phyloP scores from a whole-genome alignment of 129 eudicot genomes.

The Flaveria robusta region DNA sequence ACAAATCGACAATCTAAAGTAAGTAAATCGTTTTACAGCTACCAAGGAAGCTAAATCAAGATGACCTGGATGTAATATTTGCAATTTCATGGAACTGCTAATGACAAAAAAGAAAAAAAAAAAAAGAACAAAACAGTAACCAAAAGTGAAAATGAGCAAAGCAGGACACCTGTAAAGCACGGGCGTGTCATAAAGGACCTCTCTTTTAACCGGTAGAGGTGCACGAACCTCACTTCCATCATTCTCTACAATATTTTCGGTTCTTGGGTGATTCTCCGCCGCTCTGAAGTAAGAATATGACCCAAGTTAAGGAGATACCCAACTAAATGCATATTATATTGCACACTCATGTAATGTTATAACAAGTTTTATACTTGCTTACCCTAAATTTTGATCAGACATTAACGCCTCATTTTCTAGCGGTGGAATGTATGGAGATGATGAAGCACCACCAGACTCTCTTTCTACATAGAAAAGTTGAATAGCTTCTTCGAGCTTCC shows the following conservation, averaged over 20 bases:
- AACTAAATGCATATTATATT: neutral
- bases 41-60: neutral
- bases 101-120: neutral
- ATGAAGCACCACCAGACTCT: constrained; percentile 50
- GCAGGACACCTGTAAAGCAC: constrained; percentile 53
- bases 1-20: neutral
- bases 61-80: neutral
- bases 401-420: constrained; percentile 35
- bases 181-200: constrained; percentile 64
- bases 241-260: constrained; percentile 18
- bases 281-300: constrained; percentile 37
- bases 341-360: neutral
- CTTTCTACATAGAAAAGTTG: constrained; percentile 75
- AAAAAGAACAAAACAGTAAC: constrained; percentile 5
- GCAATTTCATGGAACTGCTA: neutral
- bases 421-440: constrained; percentile 45
- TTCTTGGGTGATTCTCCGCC: constrained; percentile 30
- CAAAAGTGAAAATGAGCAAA: neutral
- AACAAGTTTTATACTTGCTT: constrained; percentile 14
- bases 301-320: neutral
- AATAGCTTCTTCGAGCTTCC: constrained; percentile 94
- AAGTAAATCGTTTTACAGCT: neutral
- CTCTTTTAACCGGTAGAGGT: constrained; percentile 83
- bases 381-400: constrained; percentile 49
- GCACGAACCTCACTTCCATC: constrained; percentile 64